These are phyloP conservation scores for Panaeolus cyanescens DNA, from an alignment of 768 basidiomycete species.

Conservation along the genomic window DNA sequence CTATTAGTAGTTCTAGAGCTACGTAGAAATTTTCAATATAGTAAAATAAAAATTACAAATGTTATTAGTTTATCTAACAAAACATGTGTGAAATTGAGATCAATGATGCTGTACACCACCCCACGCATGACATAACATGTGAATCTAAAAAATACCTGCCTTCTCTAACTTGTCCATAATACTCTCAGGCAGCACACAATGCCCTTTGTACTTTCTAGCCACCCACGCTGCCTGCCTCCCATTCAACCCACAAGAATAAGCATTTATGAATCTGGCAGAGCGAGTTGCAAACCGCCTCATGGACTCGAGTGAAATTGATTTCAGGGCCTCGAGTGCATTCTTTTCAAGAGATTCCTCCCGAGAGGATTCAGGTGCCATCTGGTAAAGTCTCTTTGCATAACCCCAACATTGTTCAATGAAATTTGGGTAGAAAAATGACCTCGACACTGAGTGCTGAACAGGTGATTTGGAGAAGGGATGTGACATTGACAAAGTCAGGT, in stretches of 20 bases:
- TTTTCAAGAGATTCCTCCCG: constrained; percentile 7
- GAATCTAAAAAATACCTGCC: constrained; percentile 1
- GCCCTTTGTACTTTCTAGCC: constrained; percentile 2
- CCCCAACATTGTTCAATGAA: constrained; percentile 22
- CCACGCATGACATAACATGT: too few relatives aligned
- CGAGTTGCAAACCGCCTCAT: constrained; percentile 8
- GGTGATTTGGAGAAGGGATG: constrained; percentile 28
- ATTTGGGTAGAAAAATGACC: constrained; percentile 25
- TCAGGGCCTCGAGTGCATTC: constrained; percentile 10
- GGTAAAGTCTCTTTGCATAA: constrained; percentile 14
- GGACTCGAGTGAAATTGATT: constrained; percentile 2
- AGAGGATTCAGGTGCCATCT: constrained; percentile 6
- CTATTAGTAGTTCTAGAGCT: too few relatives aligned
- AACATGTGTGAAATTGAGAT: too few relatives aligned
- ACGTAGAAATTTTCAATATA: too few relatives aligned
- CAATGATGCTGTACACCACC: too few relatives aligned
- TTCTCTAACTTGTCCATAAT: constrained; percentile 9
- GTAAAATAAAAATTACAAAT: too few relatives aligned
- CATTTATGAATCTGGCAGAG: constrained; percentile 21
- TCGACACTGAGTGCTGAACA: constrained; percentile 17
- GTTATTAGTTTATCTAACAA: too few relatives aligned
- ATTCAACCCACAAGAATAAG: constrained; percentile 15
- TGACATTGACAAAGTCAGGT: constrained; percentile 34
- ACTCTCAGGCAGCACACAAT: constrained; percentile 1
- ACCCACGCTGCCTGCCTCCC: constrained; percentile 5